A percentile compares a stretch with the other conserved stretches of the same genome.
phyloP scores from a whole-genome alignment of 208 protist species.

The Perkinsela sp. region DNA sequence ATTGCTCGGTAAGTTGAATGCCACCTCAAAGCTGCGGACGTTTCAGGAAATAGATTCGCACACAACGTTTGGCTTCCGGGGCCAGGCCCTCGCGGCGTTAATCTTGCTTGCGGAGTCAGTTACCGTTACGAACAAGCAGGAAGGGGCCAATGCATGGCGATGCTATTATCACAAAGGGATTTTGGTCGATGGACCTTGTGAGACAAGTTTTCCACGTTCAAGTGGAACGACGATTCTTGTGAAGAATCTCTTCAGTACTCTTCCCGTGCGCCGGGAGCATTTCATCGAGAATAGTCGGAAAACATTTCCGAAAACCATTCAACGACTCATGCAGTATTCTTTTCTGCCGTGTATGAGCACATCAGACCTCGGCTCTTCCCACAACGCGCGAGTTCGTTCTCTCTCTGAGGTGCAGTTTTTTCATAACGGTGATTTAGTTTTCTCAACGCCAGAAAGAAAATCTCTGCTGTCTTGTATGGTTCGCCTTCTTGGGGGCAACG shows the following conservation, averaged over 20 bases:
- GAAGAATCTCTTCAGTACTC: slow-evolving; percentile 26
- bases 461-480: neutral
- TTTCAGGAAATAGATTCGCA: slow-evolving; percentile 33
- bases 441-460: neutral
- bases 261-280: slow-evolving; percentile 64
- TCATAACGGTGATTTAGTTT: neutral
- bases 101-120: neutral
- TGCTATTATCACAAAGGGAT: neutral
- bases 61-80: slow-evolving; percentile 75
- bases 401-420: neutral
- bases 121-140: neutral
- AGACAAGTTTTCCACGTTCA: neutral
- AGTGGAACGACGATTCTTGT: slow-evolving; percentile 55
- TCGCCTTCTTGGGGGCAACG: neutral
- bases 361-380: neutral
- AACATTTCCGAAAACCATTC: slow-evolving; percentile 17
- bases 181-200: neutral
- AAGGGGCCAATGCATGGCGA: neutral
- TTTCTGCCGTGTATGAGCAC: neutral
- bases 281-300: slow-evolving; percentile 33
- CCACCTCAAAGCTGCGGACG: slow-evolving; percentile 23
- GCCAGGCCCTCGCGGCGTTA: slow-evolving; percentile 40
- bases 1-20: slow-evolving; percentile 6
- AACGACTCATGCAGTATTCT: slow-evolving; percentile 33
- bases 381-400: neutral